phyloP scores from a whole-genome alignment of 73 alveolate genomes.

The Paramecium tetraurelia region DNA sequence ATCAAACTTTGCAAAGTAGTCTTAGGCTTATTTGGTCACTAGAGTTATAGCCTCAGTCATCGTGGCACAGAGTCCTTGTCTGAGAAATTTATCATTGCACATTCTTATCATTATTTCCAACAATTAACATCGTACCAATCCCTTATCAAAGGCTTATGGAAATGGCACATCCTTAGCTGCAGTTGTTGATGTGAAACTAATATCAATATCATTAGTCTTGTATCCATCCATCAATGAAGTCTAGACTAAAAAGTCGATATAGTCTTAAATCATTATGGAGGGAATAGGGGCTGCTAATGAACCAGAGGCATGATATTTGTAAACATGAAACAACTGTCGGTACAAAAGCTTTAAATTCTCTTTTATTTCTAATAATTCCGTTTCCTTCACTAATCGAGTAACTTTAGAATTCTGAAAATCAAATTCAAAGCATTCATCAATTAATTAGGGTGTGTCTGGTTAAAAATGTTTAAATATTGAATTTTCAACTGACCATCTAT shows the following conservation, averaged over 20 bases:
- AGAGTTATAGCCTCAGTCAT: neutral
- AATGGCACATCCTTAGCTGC: slow-evolving; percentile 13
- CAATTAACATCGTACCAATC: slow-evolving; percentile 19
- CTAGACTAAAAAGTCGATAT: neutral
- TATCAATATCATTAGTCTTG: slow-evolving; percentile 6
- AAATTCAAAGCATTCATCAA: slow-evolving; percentile 32
- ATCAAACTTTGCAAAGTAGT: neutral
- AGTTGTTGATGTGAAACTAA: slow-evolving; percentile 32
- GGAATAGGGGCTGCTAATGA: neutral
- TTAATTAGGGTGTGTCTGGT: neutral
- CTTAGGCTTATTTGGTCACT: neutral
- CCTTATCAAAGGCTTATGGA: slow-evolving; percentile 9
- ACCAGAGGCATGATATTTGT: slow-evolving; percentile 10
- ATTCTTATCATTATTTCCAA: slow-evolving; percentile 35
- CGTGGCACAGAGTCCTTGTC: neutral
- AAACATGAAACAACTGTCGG: neutral
- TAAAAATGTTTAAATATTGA: slow-evolving; percentile 12
- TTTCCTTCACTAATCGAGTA: neutral
- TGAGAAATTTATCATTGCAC: neutral
- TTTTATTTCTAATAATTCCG: neutral
- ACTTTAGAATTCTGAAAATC: neutral
- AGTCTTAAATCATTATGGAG: neutral
- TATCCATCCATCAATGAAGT: neutral
- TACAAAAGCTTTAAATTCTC: neutral
- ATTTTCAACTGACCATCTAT: slow-evolving; percentile 1